These are phyloP conservation scores for Anacardium occidentale DNA, from an alignment of 345 rosid genomes.

Conservation along the genomic window DNA sequence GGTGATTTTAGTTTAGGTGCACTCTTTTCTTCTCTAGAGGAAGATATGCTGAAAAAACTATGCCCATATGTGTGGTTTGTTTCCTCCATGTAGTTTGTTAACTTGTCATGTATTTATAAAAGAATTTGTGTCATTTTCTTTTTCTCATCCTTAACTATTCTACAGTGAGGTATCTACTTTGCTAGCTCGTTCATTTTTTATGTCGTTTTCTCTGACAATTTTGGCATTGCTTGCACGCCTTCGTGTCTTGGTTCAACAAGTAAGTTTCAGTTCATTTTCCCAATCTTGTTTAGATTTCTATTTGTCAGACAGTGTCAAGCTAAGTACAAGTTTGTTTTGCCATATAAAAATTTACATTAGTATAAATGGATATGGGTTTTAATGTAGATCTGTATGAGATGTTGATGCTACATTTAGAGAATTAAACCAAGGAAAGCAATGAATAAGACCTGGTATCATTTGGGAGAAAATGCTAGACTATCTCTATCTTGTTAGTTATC, in stretches of 20 bases:
- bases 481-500: neutral
- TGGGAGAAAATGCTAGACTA: neutral
- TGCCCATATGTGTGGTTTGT: neutral
- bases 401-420: neutral
- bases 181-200: constrained; percentile 83
- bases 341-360: neutral
- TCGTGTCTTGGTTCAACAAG: constrained; percentile 87
- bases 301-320: neutral
- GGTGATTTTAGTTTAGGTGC: neutral
- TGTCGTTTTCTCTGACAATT: constrained; percentile 66
- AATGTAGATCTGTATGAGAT: neutral
- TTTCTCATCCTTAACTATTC: constrained; percentile 27
- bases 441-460: neutral
- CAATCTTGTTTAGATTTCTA: neutral
- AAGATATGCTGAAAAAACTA: neutral
- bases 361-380: neutral
- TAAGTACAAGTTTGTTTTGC: constrained; percentile 4
- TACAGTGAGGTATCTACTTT: constrained; percentile 65
- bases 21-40: neutral
- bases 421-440: neutral
- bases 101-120: neutral
- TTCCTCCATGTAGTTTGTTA: neutral
- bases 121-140: neutral
- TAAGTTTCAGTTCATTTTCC: constrained; percentile 34
- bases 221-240: constrained; percentile 88